These are phyloP conservation scores for Penicillium sp. DNA, from an alignment of 2,329 filamentous ascomycete genomes.

Conservation along the genomic window DNA sequence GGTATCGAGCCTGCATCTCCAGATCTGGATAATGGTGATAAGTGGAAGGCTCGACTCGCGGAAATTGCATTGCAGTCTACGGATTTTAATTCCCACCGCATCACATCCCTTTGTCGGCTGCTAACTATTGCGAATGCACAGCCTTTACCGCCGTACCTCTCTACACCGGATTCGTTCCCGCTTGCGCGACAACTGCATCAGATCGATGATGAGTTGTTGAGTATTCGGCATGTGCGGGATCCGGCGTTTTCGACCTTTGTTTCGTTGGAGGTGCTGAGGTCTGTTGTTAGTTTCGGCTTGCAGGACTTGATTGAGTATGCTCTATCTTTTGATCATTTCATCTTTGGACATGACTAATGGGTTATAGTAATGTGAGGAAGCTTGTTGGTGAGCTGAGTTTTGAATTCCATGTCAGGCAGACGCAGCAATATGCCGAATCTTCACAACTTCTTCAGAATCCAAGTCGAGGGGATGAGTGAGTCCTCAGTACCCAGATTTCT, in stretches of 20 bases:
- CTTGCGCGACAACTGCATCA: slow-evolving; percentile 58
- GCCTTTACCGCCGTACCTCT: slow-evolving; percentile 67
- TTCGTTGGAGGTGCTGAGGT: slow-evolving; percentile 61
- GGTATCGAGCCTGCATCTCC: slow-evolving; percentile 5
- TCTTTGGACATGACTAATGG: background rate
- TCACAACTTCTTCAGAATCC: slow-evolving; percentile 1
- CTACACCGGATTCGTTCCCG: slow-evolving; percentile 59
- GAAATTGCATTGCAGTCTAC: slow-evolving; percentile 55
- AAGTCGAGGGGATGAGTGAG: background rate
- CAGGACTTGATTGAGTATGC: slow-evolving; percentile 31
- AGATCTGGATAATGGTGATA: slow-evolving; percentile 27
- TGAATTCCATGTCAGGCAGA: slow-evolving; percentile 20
- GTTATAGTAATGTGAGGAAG: slow-evolving; percentile 28
- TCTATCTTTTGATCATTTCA: background rate
- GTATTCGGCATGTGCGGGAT: slow-evolving; percentile 63
- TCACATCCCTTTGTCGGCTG: slow-evolving; percentile 60
- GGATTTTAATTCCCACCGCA: slow-evolving; percentile 53
- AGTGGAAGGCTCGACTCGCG: slow-evolving; percentile 62
- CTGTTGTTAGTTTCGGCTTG: slow-evolving; percentile 31
- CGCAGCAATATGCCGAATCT: slow-evolving; percentile 6
- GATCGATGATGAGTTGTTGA: slow-evolving; percentile 59
- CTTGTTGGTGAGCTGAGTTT: slow-evolving; percentile 36
- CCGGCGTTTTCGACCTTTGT: slow-evolving; percentile 72
- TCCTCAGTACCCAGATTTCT: too few species aligned
- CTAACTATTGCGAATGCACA: slow-evolving; percentile 62